A percentile compares a stretch with the other conserved stretches of the same genome.
phyloP scores from a whole-genome alignment of 805 yeast genomes.

The Yamadazyma phyllophila region DNA sequence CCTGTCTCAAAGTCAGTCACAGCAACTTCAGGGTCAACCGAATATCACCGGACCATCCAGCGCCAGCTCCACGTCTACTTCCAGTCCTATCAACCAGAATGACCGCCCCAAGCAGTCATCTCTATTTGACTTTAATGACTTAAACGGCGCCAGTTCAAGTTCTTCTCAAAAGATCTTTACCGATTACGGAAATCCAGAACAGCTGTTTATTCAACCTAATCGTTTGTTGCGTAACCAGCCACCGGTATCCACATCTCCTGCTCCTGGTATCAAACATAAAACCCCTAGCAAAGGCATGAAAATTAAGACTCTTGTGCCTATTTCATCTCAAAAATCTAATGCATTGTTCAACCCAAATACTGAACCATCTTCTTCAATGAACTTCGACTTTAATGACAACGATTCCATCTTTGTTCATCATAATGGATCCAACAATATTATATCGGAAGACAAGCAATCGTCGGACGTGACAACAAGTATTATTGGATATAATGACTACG shows the following conservation, averaged over 20 bases:
- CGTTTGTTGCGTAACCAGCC: conserved; percentile 4
- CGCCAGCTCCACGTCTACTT: not conserved
- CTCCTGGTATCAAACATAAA: not conserved
- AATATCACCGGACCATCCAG: too few species aligned
- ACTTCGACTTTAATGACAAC: conserved; percentile 25
- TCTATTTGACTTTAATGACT: not conserved
- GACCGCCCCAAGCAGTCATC: not conserved
- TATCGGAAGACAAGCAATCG: conserved; percentile 8
- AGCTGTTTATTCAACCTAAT: conserved; percentile 15
- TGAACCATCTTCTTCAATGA: conserved; percentile 38
- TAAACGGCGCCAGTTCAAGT: not conserved
- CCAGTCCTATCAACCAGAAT: not conserved
- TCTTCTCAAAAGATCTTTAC: conserved; percentile 14
- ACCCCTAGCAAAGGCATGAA: conserved; percentile 5
- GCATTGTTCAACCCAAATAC: conserved; percentile 40
- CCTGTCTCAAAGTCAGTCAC: not conserved
- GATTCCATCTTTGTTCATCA: conserved; percentile 29
- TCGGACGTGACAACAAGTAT: conserved; percentile 2
- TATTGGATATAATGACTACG: conserved; percentile 33
- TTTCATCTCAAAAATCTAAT: conserved; percentile 33
- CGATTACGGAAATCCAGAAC: conserved; percentile 16
- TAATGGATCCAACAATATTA: conserved; percentile 11
- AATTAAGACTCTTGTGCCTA: conserved; percentile 26
- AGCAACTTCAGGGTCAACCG: not conserved
- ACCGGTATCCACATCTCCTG: not conserved